Percentiles rank a stretch among this genome's conserved stretches.
Evolutionary conservation across 352 stramenopile genomes (phyloP).

Genomic region (Phytophthora rubi): DNA sequence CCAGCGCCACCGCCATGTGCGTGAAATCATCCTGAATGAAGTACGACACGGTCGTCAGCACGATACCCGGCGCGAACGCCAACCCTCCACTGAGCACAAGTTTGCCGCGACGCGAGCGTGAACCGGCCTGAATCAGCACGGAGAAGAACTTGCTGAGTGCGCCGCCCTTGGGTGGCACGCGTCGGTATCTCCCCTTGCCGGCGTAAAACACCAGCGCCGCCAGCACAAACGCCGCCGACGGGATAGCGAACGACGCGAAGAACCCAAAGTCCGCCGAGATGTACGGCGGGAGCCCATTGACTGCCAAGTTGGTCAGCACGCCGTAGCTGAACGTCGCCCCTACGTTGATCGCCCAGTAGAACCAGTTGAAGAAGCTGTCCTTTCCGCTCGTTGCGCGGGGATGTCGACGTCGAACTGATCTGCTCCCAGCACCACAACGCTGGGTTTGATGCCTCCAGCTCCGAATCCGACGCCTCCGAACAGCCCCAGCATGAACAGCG

Average conservation of each 20-base stretch:
- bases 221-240: constrained; percentile 79
- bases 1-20: constrained; percentile 70
- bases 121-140: constrained; percentile 69
- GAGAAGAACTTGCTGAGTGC: constrained; percentile 76
- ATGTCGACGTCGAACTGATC: constrained; percentile 86
- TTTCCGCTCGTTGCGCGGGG: constrained; percentile 75
- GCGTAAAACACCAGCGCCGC: constrained; percentile 83
- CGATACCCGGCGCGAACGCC: constrained; percentile 74
- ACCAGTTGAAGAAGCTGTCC: constrained; percentile 94
- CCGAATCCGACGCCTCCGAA: constrained; percentile 81
- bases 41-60: constrained; percentile 82
- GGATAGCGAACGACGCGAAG: constrained; percentile 89
- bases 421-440: constrained; percentile 76
- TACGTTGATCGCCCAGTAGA: constrained; percentile 95
- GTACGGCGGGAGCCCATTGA: constrained; percentile 88
- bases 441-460: constrained; percentile 78
- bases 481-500: constrained; percentile 84
- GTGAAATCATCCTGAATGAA: constrained; percentile 67
- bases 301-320: constrained; percentile 89
- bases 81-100: constrained; percentile 79
- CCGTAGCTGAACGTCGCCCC: constrained; percentile 92
- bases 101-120: constrained; percentile 59
- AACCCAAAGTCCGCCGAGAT: constrained; percentile 87
- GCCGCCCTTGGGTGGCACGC: constrained; percentile 77
- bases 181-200: constrained; percentile 67